Evolutionary conservation across 2,329 filamentous ascomycete genomes (phyloP).

Genomic region (Cercospora citrullina): DNA sequence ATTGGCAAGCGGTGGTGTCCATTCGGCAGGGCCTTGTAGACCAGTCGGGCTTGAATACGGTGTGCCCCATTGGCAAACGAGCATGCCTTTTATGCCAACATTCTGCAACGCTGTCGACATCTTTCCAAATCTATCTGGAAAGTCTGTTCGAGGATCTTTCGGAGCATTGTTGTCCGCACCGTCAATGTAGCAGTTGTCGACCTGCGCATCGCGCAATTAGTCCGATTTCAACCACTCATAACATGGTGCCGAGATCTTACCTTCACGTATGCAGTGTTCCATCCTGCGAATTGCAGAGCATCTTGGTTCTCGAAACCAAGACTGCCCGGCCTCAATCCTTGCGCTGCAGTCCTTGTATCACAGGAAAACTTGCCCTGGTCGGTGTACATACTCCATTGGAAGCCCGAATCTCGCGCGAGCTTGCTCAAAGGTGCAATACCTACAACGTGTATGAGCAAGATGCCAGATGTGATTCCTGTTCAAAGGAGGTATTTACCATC

Average conservation of each 20-base stretch:
- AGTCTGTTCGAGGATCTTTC: conserved; percentile 35
- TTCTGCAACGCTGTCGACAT: conserved; percentile 33
- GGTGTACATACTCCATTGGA: conserved; percentile 59
- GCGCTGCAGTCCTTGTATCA: conserved; percentile 25
- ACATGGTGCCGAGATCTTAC: neutral
- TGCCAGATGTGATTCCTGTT: no score
- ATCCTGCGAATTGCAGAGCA: conserved; percentile 32
- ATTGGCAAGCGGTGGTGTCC: conserved; percentile 35
- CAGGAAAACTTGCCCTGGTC: conserved; percentile 34
- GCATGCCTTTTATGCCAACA: conserved; percentile 36
- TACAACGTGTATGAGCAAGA: neutral
- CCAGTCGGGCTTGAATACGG: conserved; percentile 31
- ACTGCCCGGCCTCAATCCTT: conserved; percentile 22
- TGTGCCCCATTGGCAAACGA: conserved; percentile 31
- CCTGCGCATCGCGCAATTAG: conserved; percentile 6
- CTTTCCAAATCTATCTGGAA: conserved; percentile 29
- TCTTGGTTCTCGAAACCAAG: conserved; percentile 32
- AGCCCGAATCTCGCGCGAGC: conserved; percentile 50
- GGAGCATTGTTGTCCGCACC: conserved; percentile 30
- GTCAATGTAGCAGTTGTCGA: conserved; percentile 39
- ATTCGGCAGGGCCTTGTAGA: conserved; percentile 35
- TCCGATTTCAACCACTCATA: neutral
- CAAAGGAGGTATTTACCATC: conserved; percentile 39
- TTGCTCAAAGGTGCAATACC: conserved; percentile 50
- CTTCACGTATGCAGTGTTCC: conserved; percentile 35